Conservation (phyloP, 768 basidiomycete species). For the Lactifluus pinguis region DNA sequence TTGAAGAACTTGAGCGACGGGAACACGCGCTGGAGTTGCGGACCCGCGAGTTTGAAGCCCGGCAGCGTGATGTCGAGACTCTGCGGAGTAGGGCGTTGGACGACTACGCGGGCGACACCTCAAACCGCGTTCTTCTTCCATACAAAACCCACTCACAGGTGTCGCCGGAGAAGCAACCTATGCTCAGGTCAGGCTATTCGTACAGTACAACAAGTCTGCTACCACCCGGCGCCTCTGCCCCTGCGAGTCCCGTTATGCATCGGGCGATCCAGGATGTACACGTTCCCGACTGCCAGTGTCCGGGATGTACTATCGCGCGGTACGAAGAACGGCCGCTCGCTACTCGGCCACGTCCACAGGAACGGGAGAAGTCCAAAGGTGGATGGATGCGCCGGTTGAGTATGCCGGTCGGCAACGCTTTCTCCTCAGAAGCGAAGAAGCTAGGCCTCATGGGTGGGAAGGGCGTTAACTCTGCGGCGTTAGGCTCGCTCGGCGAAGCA, state of each 20-base stretch:
- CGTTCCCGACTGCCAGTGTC: slow-evolving; percentile 59
- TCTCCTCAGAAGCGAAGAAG: slow-evolving; percentile 49
- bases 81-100: slow-evolving; percentile 25
- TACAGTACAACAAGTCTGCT: slow-evolving; percentile 37
- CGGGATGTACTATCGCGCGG: slow-evolving; percentile 49
- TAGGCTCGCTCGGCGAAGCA: slow-evolving; percentile 9
- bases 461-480: neutral
- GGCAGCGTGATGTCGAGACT: slow-evolving; percentile 24
- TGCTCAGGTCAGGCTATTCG: slow-evolving; percentile 27
- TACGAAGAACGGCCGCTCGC: slow-evolving; percentile 34
- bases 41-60: slow-evolving; percentile 24
- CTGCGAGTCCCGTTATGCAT: slow-evolving; percentile 10
- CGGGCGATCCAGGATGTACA: slow-evolving; percentile 30
- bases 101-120: slow-evolving; percentile 25
- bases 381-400: slow-evolving; percentile 73
- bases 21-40: slow-evolving; percentile 50
- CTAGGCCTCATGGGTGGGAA: slow-evolving; percentile 3
- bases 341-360: slow-evolving; percentile 35
- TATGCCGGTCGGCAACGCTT: slow-evolving; percentile 55
- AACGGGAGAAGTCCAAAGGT: slow-evolving; percentile 49
- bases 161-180: slow-evolving; percentile 3
- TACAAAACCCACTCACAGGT: slow-evolving; percentile 11
- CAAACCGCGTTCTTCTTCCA: slow-evolving; percentile 18
- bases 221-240: slow-evolving; percentile 25
- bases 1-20: slow-evolving; percentile 42